A percentile compares a stretch with the other conserved stretches of the same genome.
phyloP scores from a whole-genome alignment of 2,329 filamentous ascomycete genomes.

The Curvularia sp. region DNA sequence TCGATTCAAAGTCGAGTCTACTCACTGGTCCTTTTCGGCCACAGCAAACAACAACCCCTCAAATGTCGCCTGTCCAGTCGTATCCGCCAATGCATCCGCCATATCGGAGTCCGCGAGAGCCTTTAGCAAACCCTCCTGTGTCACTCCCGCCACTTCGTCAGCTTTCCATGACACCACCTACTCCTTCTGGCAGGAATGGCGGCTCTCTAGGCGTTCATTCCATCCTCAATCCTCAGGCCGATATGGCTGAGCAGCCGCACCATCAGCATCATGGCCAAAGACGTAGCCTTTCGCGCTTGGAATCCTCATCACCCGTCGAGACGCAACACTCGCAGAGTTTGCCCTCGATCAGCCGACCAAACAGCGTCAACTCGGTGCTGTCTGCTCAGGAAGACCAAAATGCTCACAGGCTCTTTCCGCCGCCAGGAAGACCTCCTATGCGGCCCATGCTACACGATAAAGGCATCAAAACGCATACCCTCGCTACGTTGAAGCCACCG shows the following conservation, averaged over 20 bases:
- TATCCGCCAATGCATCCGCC: conserved; percentile 39
- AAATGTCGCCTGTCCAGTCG: conserved; percentile 38
- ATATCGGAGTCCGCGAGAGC: conserved; percentile 32
- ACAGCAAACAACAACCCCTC: conserved; percentile 38
- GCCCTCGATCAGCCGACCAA: conserved; percentile 47
- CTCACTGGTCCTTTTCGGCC: conserved; percentile 33
- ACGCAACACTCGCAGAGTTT: conserved; percentile 45
- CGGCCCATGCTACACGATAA: conserved; percentile 65
- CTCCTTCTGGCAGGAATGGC: conserved; percentile 40
- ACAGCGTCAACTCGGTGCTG: conserved; percentile 45
- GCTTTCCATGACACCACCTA: conserved; percentile 46
- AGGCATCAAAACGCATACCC: conserved; percentile 61
- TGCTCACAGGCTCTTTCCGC: conserved; percentile 36
- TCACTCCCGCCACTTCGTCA: conserved; percentile 48
- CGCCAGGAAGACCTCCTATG: conserved; percentile 36
- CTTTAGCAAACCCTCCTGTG: conserved; percentile 25
- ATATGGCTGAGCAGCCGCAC: conserved; percentile 42
- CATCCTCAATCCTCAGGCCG: conserved; percentile 56
- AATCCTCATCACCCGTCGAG: conserved; percentile 51
- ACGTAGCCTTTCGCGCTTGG: conserved; percentile 55
- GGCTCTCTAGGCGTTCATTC: conserved; percentile 55
- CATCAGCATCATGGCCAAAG: conserved; percentile 45
- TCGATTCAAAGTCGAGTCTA: conserved; percentile 40
- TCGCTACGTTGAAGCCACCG: conserved; percentile 54
- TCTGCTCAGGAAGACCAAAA: conserved; percentile 38